Conservation (phyloP, 75 land plant genomes). For the Isoetes taiwanensis region DNA sequence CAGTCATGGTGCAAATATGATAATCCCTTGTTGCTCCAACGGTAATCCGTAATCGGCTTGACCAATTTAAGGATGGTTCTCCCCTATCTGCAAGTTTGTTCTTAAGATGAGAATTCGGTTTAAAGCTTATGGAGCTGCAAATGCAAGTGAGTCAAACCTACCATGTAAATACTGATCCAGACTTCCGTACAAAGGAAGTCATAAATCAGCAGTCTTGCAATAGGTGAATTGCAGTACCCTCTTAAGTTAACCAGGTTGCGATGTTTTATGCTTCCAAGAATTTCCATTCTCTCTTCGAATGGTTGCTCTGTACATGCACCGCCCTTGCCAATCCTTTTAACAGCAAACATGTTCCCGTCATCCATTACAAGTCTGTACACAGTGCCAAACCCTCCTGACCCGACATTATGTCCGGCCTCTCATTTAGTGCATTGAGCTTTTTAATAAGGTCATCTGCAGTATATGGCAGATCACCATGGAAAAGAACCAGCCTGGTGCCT, state of each 20-base stretch:
- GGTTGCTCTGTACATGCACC: slow-evolving; percentile 58
- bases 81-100: too few species aligned
- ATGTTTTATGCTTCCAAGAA: slow-evolving; percentile 87
- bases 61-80: slow-evolving; percentile 49
- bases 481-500: neutral
- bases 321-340: slow-evolving; percentile 63
- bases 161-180: slow-evolving; percentile 86
- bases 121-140: too few species aligned
- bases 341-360: slow-evolving; percentile 88
- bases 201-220: slow-evolving; percentile 74
- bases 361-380: slow-evolving; percentile 92
- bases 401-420: slow-evolving; percentile 35
- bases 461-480: neutral
- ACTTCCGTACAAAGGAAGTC: slow-evolving; percentile 78
- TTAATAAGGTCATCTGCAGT: neutral
- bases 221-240: slow-evolving; percentile 84
- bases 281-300: slow-evolving; percentile 85
- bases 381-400: slow-evolving; percentile 85
- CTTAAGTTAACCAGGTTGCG: slow-evolving; percentile 82
- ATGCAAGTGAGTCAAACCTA: too few species aligned
- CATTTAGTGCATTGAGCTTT: neutral
- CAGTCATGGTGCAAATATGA: slow-evolving; percentile 91
- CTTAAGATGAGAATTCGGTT: too few species aligned
- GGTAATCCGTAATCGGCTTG: slow-evolving; percentile 55
- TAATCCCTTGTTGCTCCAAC: slow-evolving; percentile 71